phyloP scores from a whole-genome alignment of 2,329 filamentous ascomycete species.

The Parastagonospora avenae region DNA sequence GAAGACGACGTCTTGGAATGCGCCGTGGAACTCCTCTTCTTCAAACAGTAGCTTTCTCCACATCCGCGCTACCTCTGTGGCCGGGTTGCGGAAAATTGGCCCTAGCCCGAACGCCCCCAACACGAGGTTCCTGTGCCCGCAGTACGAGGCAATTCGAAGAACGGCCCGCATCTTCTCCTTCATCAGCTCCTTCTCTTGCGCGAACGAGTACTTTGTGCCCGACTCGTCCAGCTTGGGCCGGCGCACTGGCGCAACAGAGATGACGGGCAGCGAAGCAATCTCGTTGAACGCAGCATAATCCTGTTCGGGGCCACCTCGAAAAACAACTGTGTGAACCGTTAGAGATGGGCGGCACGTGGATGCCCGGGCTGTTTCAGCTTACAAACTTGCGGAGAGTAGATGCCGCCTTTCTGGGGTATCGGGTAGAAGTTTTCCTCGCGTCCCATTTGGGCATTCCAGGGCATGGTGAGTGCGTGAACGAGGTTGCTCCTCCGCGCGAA shows the following conservation, averaged over 20 bases:
- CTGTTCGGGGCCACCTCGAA: slow-evolving; percentile 67
- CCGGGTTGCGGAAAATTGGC: slow-evolving; percentile 53
- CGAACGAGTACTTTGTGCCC: slow-evolving; percentile 73
- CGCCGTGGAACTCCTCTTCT: slow-evolving; percentile 51
- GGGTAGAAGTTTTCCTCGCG: slow-evolving; percentile 65
- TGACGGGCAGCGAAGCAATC: slow-evolving; percentile 67
- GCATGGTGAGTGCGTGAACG: slow-evolving; percentile 68
- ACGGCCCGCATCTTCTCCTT: slow-evolving; percentile 74
- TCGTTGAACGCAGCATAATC: slow-evolving; percentile 47
- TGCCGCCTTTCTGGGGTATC: slow-evolving; percentile 70
- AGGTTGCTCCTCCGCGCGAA: slow-evolving; percentile 77
- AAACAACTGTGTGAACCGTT: slow-evolving; percentile 60
- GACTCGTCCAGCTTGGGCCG: slow-evolving; percentile 74
- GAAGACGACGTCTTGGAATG: slow-evolving; percentile 53
- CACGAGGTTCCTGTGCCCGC: slow-evolving; percentile 47
- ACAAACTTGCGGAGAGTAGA: slow-evolving; percentile 72
- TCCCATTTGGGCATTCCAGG: slow-evolving; percentile 50
- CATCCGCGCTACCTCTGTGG: slow-evolving; percentile 50
- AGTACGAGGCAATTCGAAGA: slow-evolving; percentile 67
- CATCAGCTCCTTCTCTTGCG: slow-evolving; percentile 72
- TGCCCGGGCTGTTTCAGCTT: slow-evolving; percentile 35
- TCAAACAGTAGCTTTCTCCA: slow-evolving; percentile 51
- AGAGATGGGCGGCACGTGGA: slow-evolving; percentile 2
- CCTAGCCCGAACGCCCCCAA: slow-evolving; percentile 53
- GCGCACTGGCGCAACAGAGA: slow-evolving; percentile 73